A percentile compares a stretch with the other conserved stretches of the same genome.
phyloP scores from a whole-genome alignment of 176 grass and related monocot genomes.

The Musa troglodytarum region DNA sequence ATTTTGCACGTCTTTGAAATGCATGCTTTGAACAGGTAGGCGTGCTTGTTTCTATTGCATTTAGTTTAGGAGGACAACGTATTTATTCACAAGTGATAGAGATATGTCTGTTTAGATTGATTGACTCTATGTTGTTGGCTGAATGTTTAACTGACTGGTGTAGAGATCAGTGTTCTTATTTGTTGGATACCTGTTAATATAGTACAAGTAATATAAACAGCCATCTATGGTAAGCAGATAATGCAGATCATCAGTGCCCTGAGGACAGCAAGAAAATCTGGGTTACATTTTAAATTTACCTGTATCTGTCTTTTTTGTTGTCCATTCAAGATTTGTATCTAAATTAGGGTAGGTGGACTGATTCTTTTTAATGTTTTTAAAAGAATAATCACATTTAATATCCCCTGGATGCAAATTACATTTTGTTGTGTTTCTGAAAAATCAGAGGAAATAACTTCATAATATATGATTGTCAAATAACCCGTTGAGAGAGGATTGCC shows the following conservation, averaged over 20 bases:
- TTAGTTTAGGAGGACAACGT: neutral
- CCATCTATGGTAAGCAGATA: neutral
- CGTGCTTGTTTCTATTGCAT: neutral
- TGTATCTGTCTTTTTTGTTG: neutral
- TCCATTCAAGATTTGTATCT: neutral
- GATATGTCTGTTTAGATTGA: neutral
- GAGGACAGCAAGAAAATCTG: neutral
- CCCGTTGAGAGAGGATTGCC: too few species aligned
- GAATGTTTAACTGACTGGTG: neutral
- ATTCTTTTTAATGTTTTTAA: too few species aligned
- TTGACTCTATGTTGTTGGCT: neutral
- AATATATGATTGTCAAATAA: too few species aligned
- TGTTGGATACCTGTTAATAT: neutral
- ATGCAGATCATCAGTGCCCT: neutral
- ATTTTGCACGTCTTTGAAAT: conserved; percentile 86
- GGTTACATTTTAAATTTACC: neutral
- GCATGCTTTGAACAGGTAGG: conserved; percentile 90
- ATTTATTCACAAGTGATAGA: neutral
- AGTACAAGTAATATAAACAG: neutral
- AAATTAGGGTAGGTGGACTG: too few species aligned
- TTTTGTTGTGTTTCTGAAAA: too few species aligned
- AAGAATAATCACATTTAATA: too few species aligned
- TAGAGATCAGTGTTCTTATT: neutral
- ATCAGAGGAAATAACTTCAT: too few species aligned
- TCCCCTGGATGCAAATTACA: too few species aligned